These are phyloP conservation scores for Boletus rex-veris DNA, from an alignment of 768 basidiomycete genomes.

Conservation along the genomic window DNA sequence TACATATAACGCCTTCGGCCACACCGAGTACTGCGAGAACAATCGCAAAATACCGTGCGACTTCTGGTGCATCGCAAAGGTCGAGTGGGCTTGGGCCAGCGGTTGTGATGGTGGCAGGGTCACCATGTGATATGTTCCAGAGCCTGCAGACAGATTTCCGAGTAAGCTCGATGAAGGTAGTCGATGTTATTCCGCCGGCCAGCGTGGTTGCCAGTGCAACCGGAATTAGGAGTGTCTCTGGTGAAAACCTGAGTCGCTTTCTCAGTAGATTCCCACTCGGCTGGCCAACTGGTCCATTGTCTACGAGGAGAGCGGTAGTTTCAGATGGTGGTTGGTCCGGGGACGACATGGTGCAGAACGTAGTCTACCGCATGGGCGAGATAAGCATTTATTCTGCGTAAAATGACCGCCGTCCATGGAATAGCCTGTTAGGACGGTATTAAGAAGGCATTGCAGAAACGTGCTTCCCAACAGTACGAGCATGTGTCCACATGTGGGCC, in stretches of 20 bases:
- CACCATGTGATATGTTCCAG: conserved; percentile 17
- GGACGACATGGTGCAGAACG: conserved; percentile 12
- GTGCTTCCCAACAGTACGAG: neutral
- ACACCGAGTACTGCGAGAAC: conserved; percentile 14
- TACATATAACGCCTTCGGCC: conserved; percentile 20
- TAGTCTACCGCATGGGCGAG: neutral
- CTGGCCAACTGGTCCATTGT: neutral
- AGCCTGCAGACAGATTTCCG: conserved; percentile 26
- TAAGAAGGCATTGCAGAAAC: neutral
- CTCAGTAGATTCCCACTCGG: neutral
- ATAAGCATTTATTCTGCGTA: neutral
- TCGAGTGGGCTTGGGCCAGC: conserved; percentile 5
- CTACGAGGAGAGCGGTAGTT: conserved; percentile 9
- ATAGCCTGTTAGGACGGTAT: neutral
- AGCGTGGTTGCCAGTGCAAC: conserved; percentile 23
- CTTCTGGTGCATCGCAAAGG: conserved; percentile 20
- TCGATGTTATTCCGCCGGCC: conserved; percentile 19
- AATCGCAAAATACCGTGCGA: conserved; percentile 23
- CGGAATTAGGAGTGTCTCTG: conserved; percentile 25
- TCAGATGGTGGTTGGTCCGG: conserved; percentile 4
- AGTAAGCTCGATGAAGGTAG: conserved; percentile 26
- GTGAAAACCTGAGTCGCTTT: conserved; percentile 3
- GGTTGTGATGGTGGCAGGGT: conserved; percentile 5
- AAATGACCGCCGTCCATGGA: neutral
- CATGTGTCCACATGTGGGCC: neutral